These are phyloP conservation scores for Cercophora newfieldiana DNA, from an alignment of 495 filamentous ascomycete genomes.

Conservation along the genomic window DNA sequence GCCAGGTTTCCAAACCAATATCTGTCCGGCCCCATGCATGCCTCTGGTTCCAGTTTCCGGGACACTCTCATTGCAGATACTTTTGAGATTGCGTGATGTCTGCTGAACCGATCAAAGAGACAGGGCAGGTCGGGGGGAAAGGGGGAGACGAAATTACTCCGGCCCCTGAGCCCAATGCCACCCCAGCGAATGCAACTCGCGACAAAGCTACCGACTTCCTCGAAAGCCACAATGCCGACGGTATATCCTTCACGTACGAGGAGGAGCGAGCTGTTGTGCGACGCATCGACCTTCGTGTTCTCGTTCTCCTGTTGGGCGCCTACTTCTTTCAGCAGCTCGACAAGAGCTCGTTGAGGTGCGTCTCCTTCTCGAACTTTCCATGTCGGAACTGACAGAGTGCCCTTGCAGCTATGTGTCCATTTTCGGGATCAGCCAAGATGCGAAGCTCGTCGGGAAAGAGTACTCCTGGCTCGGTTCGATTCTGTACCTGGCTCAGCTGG, in stretches of 20 bases:
- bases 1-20: too few relatives aligned
- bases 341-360: slow-evolving; percentile 49
- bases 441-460: slow-evolving; percentile 47
- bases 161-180: slow-evolving; percentile 10
- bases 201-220: slow-evolving; percentile 49
- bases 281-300: slow-evolving; percentile 50
- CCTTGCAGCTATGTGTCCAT: slow-evolving; percentile 47
- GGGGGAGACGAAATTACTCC: slow-evolving; percentile 28
- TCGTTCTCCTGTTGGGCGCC: slow-evolving; percentile 51
- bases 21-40: too few relatives aligned
- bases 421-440: slow-evolving; percentile 54
- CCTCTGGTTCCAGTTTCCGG: too few relatives aligned
- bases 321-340: slow-evolving; percentile 59
- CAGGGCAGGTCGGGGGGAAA: not conserved
- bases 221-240: slow-evolving; percentile 34
- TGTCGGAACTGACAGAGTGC: not conserved
- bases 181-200: not conserved
- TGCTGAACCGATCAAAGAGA: not conserved
- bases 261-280: slow-evolving; percentile 41
- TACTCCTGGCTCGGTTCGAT: slow-evolving; percentile 52
- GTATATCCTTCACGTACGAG: slow-evolving; percentile 37
- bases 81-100: too few relatives aligned
- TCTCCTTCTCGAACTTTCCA: too few relatives aligned
- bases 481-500: slow-evolving; percentile 46
- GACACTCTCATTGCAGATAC: too few relatives aligned